These are phyloP conservation scores for Ophiosphaerella korrae DNA, from an alignment of 2,329 filamentous ascomycete species.

Conservation along the genomic window DNA sequence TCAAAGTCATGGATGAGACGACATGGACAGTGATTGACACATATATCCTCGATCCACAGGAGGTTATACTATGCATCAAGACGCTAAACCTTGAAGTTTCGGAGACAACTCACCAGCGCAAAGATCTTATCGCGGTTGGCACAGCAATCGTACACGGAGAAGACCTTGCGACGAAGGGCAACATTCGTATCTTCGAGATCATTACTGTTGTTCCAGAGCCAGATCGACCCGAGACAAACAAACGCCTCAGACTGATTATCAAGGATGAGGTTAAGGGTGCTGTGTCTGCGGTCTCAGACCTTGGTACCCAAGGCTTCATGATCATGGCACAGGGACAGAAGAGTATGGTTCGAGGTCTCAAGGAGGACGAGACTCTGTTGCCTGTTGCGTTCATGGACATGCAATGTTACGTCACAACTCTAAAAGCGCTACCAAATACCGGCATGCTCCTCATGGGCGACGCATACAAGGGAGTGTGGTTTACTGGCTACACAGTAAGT, in stretches of 20 bases:
- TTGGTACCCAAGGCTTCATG: conserved; percentile 86
- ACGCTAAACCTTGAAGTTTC: conserved; percentile 86
- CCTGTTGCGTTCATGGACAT: conserved; percentile 98
- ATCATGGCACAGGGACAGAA: conserved; percentile 94
- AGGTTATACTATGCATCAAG: conserved; percentile 81
- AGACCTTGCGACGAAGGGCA: conserved; percentile 82
- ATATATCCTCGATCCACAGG: conserved; percentile 72
- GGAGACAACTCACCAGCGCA: conserved; percentile 85
- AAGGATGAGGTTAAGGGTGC: conserved; percentile 92
- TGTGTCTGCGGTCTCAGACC: conserved; percentile 82
- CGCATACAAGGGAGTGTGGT: conserved; percentile 92
- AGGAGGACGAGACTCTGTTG: conserved; percentile 89
- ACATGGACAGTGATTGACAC: conserved; percentile 81
- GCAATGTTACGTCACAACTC: conserved; percentile 87
- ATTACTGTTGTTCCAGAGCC: conserved; percentile 91
- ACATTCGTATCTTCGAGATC: conserved; percentile 89
- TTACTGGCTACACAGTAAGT: conserved; percentile 82
- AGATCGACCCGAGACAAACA: conserved; percentile 81
- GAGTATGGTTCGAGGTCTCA: conserved; percentile 93
- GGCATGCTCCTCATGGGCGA: conserved; percentile 89
- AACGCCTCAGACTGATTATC: conserved; percentile 81
- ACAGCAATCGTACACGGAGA: conserved; percentile 88
- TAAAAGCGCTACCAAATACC: conserved; percentile 81
- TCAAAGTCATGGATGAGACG: conserved; percentile 79
- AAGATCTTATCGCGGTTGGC: conserved; percentile 80